phyloP scores from a whole-genome alignment of 1,139 yeast species.

The Debaryomyces subglobosus region DNA sequence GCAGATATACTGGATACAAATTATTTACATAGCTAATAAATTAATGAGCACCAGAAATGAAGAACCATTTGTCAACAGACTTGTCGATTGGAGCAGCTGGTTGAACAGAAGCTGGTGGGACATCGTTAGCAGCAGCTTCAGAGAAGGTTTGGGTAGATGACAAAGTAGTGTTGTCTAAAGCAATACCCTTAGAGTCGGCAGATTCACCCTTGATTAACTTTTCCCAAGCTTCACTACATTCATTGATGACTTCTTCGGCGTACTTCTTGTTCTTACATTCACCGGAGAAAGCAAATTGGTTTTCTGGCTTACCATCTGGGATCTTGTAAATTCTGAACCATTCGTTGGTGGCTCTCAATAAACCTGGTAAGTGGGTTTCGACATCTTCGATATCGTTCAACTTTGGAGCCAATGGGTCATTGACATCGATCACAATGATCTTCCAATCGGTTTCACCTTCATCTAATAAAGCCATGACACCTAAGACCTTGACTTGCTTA shows the following conservation, averaged over 20 bases:
- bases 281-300: conserved; percentile 84
- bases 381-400: conserved; percentile 84
- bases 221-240: conserved; percentile 83
- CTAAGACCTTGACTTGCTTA: conserved; percentile 85
- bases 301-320: conserved; percentile 91
- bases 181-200: conserved; percentile 55
- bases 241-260: conserved; percentile 71
- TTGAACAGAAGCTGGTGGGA: conserved; percentile 71
- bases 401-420: conserved; percentile 78
- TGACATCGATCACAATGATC: conserved; percentile 78
- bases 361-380: conserved; percentile 78
- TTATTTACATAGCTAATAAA: not conserved
- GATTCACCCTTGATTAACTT: conserved; percentile 59
- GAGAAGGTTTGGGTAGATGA: conserved; percentile 55
- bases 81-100: conserved; percentile 95
- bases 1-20: not conserved
- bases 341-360: conserved; percentile 78
- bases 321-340: conserved; percentile 97
- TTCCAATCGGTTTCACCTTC: conserved; percentile 99
- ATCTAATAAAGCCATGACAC: conserved; percentile 91
- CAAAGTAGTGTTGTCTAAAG: conserved; percentile 76
- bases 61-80: conserved; percentile 98
- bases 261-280: conserved; percentile 70
- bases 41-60: conserved; percentile 82
- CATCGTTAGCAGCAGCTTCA: conserved; percentile 48